Evolutionary conservation across 495 filamentous ascomycete genomes (phyloP), one percentile per base, ranked within the genome.

Genomic region (Aspergillus leporis): DNA sequence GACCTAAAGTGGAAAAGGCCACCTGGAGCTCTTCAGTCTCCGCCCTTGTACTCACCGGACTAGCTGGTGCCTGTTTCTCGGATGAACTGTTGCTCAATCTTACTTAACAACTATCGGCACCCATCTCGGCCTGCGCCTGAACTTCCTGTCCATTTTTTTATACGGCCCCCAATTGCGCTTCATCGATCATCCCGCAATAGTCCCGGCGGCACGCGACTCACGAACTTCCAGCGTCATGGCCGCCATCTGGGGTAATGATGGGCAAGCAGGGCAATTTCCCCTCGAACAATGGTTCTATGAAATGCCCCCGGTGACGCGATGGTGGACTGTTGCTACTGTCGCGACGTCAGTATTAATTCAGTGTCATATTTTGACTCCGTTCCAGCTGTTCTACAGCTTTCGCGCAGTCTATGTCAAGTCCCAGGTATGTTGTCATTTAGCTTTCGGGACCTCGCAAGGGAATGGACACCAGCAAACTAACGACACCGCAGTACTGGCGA

Each of bases 221-320:
- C 5, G 43, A 51, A 63, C 49, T 45, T 56, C 41, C 61, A 53
- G 56, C 59, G 63, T 19, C 21, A 80, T 80, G 77, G 77, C 75
- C 46, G 77, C 72, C 19, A 62, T 78, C 46, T 80, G 73, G 72
- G 77, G 74, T 55, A 80, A 80, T 66, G 77, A 74, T 41, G 74
- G 88, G 77, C 70, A 80, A 50, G 73, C 80, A 48, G 85, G 82
- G 58, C 87, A 89, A 59, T 90, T 94, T 65, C 93, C 92, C 23
- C 82, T 97, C 8, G 93, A 97, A 74, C 89, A 92, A 68, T 97
- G 94, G 93, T 97, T 96, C 76, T 96, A 88, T 74, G 93, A 98
- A 74, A 96, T 97, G 88, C 94, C 95, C 2, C 86, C 93, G 22
- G 94, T 93, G 67, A 98, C 95, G 25, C 78, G 94, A 49, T 93